These are phyloP conservation scores for Curvularia sp. DNA, from an alignment of 2,329 filamentous ascomycete species.

Conservation along the genomic window DNA sequence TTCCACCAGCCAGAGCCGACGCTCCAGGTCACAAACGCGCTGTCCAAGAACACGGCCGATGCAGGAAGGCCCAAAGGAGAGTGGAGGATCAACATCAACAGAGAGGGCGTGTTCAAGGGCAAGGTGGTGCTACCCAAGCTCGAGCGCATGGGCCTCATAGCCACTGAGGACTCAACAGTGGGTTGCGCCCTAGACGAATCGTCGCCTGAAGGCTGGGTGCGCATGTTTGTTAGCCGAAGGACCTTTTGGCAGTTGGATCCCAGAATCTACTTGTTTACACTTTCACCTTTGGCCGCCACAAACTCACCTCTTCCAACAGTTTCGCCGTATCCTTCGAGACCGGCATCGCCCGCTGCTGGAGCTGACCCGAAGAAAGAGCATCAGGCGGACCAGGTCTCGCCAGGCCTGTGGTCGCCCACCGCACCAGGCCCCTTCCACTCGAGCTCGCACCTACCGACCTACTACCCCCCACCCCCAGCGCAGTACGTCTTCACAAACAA, in stretches of 20 bases:
- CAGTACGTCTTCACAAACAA: slow-evolving; percentile 82
- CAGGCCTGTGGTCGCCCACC: slow-evolving; percentile 51
- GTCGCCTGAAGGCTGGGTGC: slow-evolving; percentile 70
- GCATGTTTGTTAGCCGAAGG: slow-evolving; percentile 81
- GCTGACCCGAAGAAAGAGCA: slow-evolving; percentile 35
- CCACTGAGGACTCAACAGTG: slow-evolving; percentile 76
- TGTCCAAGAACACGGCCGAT: slow-evolving; percentile 69
- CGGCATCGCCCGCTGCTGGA: slow-evolving; percentile 57
- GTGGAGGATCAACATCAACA: slow-evolving; percentile 84
- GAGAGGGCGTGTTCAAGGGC: slow-evolving; percentile 86
- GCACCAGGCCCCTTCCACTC: slow-evolving; percentile 76
- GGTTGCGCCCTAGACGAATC: slow-evolving; percentile 70
- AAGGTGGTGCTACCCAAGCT: slow-evolving; percentile 86
- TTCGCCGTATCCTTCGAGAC: slow-evolving; percentile 61
- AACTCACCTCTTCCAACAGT: slow-evolving; percentile 58
- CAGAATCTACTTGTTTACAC: slow-evolving; percentile 84
- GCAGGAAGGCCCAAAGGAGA: slow-evolving; percentile 79
- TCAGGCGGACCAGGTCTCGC: slow-evolving; percentile 42
- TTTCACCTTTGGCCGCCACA: slow-evolving; percentile 65
- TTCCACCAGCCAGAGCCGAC: slow-evolving; percentile 85
- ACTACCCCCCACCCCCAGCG: slow-evolving; percentile 82
- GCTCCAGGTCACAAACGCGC: slow-evolving; percentile 67
- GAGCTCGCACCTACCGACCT: slow-evolving; percentile 85
- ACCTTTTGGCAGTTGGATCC: slow-evolving; percentile 94
- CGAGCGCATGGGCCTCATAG: slow-evolving; percentile 88